Base-by-base conservation (phyloP, 2,329 filamentous ascomycete genomes). In the Colletotrichum salicis region DNA sequence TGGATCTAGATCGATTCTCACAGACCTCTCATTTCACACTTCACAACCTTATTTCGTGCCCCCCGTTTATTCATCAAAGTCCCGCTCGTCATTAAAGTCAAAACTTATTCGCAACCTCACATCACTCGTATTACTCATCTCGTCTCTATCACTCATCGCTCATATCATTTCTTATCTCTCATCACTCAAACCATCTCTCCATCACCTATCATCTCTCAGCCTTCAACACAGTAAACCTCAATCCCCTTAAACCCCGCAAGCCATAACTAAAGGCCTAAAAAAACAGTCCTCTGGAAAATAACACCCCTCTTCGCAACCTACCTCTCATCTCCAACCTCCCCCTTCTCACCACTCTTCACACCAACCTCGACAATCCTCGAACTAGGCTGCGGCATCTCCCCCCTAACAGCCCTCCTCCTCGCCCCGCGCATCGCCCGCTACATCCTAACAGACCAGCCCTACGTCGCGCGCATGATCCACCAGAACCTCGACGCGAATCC, bases 311-410 rank as follows among this genome's bases (percentile, higher is more conserved):
- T 98, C 78, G 94, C 95, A 27, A 85, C 90, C 74, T 98, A 94
- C 94, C 87, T 98, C 57, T 86, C 90, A 41, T 86, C 87, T 4
- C 81, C 87, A 2, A 78, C 81, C 35, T 95, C 94, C 79, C 80
- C 90, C 0, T 86, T 98, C 59, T 76, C 82, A 67, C 83, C 82
- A 57, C 77, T 92, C 62, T 84, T 96, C 8, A 81, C 84, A 29
- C 71, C 84, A 0, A 76, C 84, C 2, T 91, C 93, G 5, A 84
- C 84, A 6, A 85, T 95, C 24, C 85, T 97, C 67, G 96, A 98
- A 79, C 89, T 99, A 6, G 96, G 96, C 55, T 95, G 94, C 79
- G 96, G 96, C 65, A 92, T 97, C 67, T 93, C 95, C 0, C 94
- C 92, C 22, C 86, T 98, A 45, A 89, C 95, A 41, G 94, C 92